phyloP scores from a whole-genome alignment of 2,329 filamentous ascomycete species.

The Didymella glomerata region DNA sequence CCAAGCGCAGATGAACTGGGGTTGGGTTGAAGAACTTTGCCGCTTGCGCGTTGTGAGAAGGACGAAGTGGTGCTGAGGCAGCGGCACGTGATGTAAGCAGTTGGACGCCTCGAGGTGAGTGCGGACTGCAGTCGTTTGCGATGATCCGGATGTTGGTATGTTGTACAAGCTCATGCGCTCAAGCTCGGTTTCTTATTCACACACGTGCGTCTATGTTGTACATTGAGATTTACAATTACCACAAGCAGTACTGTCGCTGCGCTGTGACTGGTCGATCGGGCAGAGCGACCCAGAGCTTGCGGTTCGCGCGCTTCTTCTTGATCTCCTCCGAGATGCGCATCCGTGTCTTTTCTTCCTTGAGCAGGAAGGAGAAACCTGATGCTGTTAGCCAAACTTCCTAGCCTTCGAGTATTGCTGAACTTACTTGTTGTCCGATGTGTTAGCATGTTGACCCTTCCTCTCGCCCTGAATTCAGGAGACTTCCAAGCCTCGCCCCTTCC shows the following conservation, averaged over 20 bases:
- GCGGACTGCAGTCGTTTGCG: background rate
- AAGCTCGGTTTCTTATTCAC: constrained; percentile 10
- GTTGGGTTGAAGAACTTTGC: too few relatives aligned
- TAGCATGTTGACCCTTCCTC: constrained; percentile 74
- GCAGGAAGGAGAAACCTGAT: constrained; percentile 75
- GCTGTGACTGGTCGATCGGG: constrained; percentile 84
- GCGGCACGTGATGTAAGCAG: constrained; percentile 2
- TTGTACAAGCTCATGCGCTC: constrained; percentile 10
- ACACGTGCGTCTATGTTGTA: constrained; percentile 15
- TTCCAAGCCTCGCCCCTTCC: constrained; percentile 67
- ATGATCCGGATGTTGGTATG: background rate
- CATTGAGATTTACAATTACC: constrained; percentile 63
- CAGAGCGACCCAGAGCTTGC: constrained; percentile 85
- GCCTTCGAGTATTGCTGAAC: constrained; percentile 49
- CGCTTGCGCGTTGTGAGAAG: too few relatives aligned
- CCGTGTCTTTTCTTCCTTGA: constrained; percentile 94
- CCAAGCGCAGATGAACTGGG: too few relatives aligned
- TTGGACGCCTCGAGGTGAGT: background rate
- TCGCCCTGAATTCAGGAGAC: constrained; percentile 75
- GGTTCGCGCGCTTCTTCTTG: constrained; percentile 75
- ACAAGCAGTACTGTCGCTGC: constrained; percentile 90
- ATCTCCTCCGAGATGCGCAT: constrained; percentile 82
- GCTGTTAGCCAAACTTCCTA: constrained; percentile 12
- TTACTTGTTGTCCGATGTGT: constrained; percentile 77
- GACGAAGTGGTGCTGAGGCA: background rate